A percentile compares a stretch with the other conserved stretches of the same genome.
Conservation (phyloP, 2,329 filamentous ascomycete species). For the Bipolaris zeicola region DNA sequence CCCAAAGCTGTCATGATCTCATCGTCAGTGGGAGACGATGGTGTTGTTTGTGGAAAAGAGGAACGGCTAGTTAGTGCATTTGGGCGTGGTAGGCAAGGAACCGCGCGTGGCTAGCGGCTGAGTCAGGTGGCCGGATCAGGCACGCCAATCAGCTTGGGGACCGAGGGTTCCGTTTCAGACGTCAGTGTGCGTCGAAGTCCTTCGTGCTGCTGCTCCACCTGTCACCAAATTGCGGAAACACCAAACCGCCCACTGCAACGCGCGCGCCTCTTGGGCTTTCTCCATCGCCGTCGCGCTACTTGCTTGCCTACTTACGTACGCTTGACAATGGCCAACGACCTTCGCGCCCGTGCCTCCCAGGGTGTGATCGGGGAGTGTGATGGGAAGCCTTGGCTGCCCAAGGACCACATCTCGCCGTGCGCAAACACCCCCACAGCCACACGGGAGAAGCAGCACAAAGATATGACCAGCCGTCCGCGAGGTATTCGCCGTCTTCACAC, state of each 20-base stretch:
- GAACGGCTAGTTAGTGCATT: slow-evolving; percentile 6
- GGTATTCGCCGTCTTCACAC: slow-evolving; percentile 2
- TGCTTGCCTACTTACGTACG: not conserved
- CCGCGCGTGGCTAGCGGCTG: slow-evolving; percentile 19
- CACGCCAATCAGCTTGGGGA: slow-evolving; percentile 14
- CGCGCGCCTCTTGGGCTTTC: slow-evolving; percentile 26
- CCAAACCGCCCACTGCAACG: slow-evolving; percentile 21
- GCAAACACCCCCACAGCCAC: slow-evolving; percentile 3
- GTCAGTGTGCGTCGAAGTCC: slow-evolving; percentile 7
- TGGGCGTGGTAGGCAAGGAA: not conserved
- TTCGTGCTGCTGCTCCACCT: slow-evolving; percentile 14
- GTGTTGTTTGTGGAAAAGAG: slow-evolving; percentile 8
- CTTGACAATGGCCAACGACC: slow-evolving; percentile 21
- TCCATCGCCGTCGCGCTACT: slow-evolving; percentile 18
- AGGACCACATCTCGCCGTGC: slow-evolving; percentile 22
- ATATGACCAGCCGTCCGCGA: slow-evolving; percentile 13
- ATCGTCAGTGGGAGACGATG: slow-evolving; percentile 4
- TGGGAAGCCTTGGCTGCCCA: slow-evolving; percentile 6
- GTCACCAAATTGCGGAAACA: slow-evolving; percentile 8
- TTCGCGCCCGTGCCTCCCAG: not conserved
- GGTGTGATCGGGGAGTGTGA: slow-evolving; percentile 28
- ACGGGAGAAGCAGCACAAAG: slow-evolving; percentile 12
- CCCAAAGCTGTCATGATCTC: slow-evolving; percentile 6
- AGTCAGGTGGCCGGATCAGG: slow-evolving; percentile 14
- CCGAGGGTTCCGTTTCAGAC: slow-evolving; percentile 24